A percentile compares a stretch with the other conserved stretches of the same genome.
Conservation (phyloP, 192 early-diverging fungal species). For the Backusella tuberculispora region DNA sequence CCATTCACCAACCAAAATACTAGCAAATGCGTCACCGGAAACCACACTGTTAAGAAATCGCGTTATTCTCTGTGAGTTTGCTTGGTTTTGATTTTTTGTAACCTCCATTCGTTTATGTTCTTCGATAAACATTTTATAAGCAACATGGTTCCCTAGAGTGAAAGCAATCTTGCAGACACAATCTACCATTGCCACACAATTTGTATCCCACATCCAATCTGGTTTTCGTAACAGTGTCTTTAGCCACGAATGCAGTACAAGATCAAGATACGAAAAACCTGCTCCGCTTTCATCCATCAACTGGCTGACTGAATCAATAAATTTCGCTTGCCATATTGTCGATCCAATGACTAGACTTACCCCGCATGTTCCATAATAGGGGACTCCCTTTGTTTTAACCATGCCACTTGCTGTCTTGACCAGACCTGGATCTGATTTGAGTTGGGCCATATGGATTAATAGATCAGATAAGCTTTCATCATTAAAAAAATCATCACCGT, state of each 20-base stretch:
- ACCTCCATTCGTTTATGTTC: slow-evolving; percentile 26
- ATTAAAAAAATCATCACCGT: slow-evolving; percentile 47
- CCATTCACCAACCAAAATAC: slow-evolving; percentile 54
- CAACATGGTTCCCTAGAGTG: slow-evolving; percentile 23
- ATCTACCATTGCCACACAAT: slow-evolving; percentile 31
- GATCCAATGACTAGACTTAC: slow-evolving; percentile 33
- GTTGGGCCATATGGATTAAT: slow-evolving; percentile 39
- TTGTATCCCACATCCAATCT: slow-evolving; percentile 44
- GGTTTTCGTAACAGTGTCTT: slow-evolving; percentile 23
- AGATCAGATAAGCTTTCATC: slow-evolving; percentile 35
- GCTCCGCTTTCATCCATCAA: slow-evolving; percentile 24
- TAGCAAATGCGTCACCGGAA: slow-evolving; percentile 46
- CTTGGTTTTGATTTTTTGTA: neutral
- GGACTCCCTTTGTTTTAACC: neutral
- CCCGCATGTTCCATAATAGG: slow-evolving; percentile 18
- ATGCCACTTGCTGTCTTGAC: slow-evolving; percentile 7
- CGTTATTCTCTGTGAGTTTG: slow-evolving; percentile 9
- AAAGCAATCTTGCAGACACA: slow-evolving; percentile 28
- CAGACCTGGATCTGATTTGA: slow-evolving; percentile 47
- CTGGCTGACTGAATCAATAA: slow-evolving; percentile 37
- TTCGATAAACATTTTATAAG: slow-evolving; percentile 23
- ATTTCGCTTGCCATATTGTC: slow-evolving; percentile 34
- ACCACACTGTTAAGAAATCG: slow-evolving; percentile 45
- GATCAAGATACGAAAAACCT: slow-evolving; percentile 43
- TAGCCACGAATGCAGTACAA: slow-evolving; percentile 44